Percentiles rank a stretch among this genome's conserved stretches.
Evolutionary conservation across 208 protist genomes (phyloP).

Genomic region (Leishmania gerbilli): DNA sequence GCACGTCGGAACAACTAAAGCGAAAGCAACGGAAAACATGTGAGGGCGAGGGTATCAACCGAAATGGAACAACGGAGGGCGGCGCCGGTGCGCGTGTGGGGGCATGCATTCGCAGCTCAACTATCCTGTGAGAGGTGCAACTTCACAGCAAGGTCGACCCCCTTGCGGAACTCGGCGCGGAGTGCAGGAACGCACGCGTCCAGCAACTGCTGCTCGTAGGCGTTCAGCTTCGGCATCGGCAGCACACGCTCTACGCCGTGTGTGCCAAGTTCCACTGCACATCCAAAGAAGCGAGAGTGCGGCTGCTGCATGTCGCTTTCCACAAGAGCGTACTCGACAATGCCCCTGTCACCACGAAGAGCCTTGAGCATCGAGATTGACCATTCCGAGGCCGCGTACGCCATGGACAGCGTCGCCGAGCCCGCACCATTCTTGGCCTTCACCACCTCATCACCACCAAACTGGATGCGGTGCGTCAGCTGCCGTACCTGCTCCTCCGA

Average conservation of each 20-base stretch:
- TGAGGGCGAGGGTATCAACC: background rate
- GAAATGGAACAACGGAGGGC: background rate
- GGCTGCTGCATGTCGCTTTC: slow-evolving; percentile 50
- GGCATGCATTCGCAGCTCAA: background rate
- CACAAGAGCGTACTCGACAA: slow-evolving; percentile 78
- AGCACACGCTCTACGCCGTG: slow-evolving; percentile 69
- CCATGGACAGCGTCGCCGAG: slow-evolving; percentile 76
- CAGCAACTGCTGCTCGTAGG: slow-evolving; percentile 68
- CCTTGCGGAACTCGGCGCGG: slow-evolving; percentile 72
- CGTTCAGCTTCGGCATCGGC: slow-evolving; percentile 61
- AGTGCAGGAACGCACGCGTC: slow-evolving; percentile 79
- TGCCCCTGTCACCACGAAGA: slow-evolving; percentile 67
- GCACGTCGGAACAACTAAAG: background rate
- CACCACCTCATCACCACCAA: slow-evolving; percentile 87
- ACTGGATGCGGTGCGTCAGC: slow-evolving; percentile 85
- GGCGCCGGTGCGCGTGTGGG: background rate
- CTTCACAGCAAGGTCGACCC: slow-evolving; percentile 53
- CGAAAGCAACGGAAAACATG: background rate
- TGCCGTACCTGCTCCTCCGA: slow-evolving; percentile 69
- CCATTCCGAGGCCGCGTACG: slow-evolving; percentile 74
- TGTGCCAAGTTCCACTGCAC: slow-evolving; percentile 77
- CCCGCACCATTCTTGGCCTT: slow-evolving; percentile 86
- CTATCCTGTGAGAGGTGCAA: slow-evolving; percentile 26
- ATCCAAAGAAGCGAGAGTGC: slow-evolving; percentile 79
- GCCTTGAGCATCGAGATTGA: slow-evolving; percentile 63